Percentiles rank a stretch among this genome's conserved stretches.
Evolutionary conservation across 148 eudicot genomes (phyloP).

Genomic region (Heliamphora exappendiculata): DNA sequence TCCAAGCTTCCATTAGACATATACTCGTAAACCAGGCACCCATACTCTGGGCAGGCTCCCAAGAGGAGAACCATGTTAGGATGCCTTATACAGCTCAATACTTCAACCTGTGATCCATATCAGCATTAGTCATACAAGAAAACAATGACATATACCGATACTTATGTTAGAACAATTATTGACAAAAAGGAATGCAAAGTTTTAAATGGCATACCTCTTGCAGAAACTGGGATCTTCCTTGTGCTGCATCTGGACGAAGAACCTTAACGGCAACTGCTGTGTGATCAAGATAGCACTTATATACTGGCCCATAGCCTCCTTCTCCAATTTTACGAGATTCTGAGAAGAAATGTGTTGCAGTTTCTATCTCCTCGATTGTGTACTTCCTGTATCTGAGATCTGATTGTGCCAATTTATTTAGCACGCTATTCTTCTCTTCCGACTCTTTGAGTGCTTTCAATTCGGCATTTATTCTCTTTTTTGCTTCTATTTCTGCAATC

Average conservation of each 20-base stretch:
- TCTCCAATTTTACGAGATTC: conserved; percentile 76
- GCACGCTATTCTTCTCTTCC: conserved; percentile 32
- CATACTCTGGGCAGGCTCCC: conserved; percentile 98
- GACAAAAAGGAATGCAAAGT: neutral
- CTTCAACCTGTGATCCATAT: conserved; percentile 52
- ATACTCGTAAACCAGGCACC: conserved; percentile 85
- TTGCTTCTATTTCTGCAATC: conserved; percentile 61
- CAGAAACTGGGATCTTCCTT: conserved; percentile 86
- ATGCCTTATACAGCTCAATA: conserved; percentile 82
- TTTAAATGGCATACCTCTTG: conserved; percentile 55
- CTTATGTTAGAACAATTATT: neutral
- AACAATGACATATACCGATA: neutral
- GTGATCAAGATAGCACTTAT: conserved; percentile 60
- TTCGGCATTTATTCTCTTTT: conserved; percentile 48
- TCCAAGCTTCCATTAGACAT: conserved; percentile 97
- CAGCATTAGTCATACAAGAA: neutral
- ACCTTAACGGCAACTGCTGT: conserved; percentile 80
- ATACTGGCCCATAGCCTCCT: conserved; percentile 97
- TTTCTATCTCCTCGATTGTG: conserved; percentile 81
- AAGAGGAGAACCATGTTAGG: conserved; percentile 92
- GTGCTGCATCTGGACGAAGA: conserved; percentile 95
- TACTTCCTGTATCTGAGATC: conserved; percentile 54
- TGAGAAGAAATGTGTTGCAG: conserved; percentile 58
- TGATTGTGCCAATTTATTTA: conserved; percentile 15
- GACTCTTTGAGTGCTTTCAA: conserved; percentile 52